Conservation (phyloP, 202 grass and related monocot species). For the Dendrocalamus latiflorus region DNA sequence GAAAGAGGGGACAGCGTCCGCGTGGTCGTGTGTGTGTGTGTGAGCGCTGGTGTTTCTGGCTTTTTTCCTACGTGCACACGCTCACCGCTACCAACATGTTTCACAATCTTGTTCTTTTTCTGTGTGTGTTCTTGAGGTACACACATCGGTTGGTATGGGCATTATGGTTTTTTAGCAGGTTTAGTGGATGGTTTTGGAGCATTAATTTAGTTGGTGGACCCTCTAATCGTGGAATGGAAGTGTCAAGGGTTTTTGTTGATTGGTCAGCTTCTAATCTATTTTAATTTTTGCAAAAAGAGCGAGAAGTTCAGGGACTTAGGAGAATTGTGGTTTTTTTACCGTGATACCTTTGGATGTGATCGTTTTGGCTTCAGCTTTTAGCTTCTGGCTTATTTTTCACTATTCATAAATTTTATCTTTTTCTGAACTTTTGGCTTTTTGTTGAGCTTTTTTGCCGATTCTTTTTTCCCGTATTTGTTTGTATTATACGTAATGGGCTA, state of each 20-base stretch:
- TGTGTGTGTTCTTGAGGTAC: not conserved
- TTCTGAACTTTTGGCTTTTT: too few species aligned
- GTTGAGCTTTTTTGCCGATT: too few species aligned
- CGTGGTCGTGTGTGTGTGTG: too few species aligned
- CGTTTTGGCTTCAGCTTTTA: too few species aligned
- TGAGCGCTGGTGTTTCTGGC: not conserved
- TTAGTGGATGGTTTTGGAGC: not conserved
- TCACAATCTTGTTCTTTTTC: not conserved
- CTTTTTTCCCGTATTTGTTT: too few species aligned
- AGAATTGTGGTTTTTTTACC: not conserved
- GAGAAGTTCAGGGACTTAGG: not conserved
- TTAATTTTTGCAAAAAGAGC: not conserved
- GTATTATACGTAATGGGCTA: too few species aligned
- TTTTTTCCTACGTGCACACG: slow-evolving; percentile 29
- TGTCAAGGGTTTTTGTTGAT: not conserved
- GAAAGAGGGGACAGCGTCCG: not conserved
- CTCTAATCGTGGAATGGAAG: not conserved
- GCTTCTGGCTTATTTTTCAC: too few species aligned
- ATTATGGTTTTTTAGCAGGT: not conserved
- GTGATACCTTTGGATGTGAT: not conserved
- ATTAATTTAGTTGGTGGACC: too few species aligned
- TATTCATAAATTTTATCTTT: too few species aligned
- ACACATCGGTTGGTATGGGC: not conserved
- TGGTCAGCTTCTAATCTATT: not conserved
- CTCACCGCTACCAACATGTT: not conserved